These are phyloP conservation scores for Calocybe gambosa DNA, from an alignment of 1,284 basidiomycete genomes.

Conservation along the genomic window DNA sequence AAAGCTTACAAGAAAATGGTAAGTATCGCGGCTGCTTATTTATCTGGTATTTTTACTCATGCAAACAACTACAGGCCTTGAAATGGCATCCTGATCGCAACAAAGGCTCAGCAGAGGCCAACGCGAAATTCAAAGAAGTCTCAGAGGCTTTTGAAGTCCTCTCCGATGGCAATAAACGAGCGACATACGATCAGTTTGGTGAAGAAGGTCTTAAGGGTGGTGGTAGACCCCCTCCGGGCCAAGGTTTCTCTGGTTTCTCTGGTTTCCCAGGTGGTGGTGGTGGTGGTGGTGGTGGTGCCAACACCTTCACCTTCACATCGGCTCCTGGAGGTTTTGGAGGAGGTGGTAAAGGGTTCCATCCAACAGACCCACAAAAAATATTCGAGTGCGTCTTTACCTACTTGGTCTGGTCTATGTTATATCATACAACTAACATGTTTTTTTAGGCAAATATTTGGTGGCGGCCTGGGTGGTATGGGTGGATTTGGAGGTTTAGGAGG, in stretches of 20 bases:
- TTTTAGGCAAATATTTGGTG: slow-evolving; percentile 62
- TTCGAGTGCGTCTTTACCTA: slow-evolving; percentile 66
- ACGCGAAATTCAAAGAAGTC: slow-evolving; percentile 91
- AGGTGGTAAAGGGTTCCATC: slow-evolving; percentile 51
- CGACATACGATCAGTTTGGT: slow-evolving; percentile 92
- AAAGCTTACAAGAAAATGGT: slow-evolving; percentile 80
- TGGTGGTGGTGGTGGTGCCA: slow-evolving; percentile 38
- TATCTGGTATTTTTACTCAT: not conserved
- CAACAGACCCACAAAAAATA: slow-evolving; percentile 85
- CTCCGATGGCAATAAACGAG: slow-evolving; percentile 88
- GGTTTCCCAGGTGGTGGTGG: slow-evolving; percentile 37
- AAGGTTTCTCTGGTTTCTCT: slow-evolving; percentile 39
- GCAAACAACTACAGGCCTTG: slow-evolving; percentile 61
- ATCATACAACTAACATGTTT: slow-evolving; percentile 22
- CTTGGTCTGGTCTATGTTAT: not conserved
- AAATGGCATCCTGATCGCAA: slow-evolving; percentile 95
- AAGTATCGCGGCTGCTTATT: slow-evolving; percentile 29
- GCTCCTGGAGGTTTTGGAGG: slow-evolving; percentile 37
- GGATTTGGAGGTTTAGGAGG: slow-evolving; percentile 38
- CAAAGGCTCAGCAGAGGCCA: slow-evolving; percentile 75
- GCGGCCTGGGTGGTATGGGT: slow-evolving; percentile 33
- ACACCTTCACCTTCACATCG: slow-evolving; percentile 58
- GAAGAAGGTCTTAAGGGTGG: slow-evolving; percentile 90
- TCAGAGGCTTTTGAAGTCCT: slow-evolving; percentile 98
- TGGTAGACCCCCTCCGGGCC: slow-evolving; percentile 46